phyloP scores from a whole-genome alignment of 2,329 filamentous ascomycete genomes.

The Colletotrichum aenigma region DNA sequence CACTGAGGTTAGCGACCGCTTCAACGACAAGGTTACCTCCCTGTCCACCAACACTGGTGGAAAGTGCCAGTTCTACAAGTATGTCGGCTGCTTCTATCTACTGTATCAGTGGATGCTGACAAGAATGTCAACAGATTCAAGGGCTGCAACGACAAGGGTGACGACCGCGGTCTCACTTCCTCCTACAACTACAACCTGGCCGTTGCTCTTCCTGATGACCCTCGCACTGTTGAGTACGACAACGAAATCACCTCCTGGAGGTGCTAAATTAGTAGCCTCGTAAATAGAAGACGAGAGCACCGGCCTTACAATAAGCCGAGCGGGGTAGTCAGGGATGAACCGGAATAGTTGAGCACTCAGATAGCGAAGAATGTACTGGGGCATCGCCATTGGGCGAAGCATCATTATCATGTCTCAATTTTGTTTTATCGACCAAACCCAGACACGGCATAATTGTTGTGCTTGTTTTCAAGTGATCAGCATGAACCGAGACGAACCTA shows the following conservation, averaged over 20 bases:
- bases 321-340: background rate
- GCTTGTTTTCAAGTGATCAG: too few relatives aligned
- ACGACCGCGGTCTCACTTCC: constrained; percentile 10
- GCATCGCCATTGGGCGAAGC: background rate
- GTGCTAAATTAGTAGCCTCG: background rate
- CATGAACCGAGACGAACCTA: background rate
- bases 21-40: constrained; percentile 6
- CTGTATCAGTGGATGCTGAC: background rate
- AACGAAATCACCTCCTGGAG: constrained; percentile 15
- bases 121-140: background rate
- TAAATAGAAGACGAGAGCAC: background rate
- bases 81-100: background rate
- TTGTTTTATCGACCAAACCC: background rate
- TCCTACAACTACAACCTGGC: constrained; percentile 12
- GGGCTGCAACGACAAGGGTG: constrained; percentile 15
- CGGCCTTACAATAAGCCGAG: background rate
- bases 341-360: background rate
- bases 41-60: constrained; percentile 12
- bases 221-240: constrained; percentile 6
- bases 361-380: background rate
- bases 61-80: constrained; percentile 15
- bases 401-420: background rate
- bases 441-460: background rate
- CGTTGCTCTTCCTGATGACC: background rate
- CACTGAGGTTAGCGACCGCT: background rate